Percentiles rank a stretch among this genome's conserved stretches.
Evolutionary conservation across 2,329 filamentous ascomycete genomes (phyloP).

Genomic region (Cercospora nicotianae): DNA sequence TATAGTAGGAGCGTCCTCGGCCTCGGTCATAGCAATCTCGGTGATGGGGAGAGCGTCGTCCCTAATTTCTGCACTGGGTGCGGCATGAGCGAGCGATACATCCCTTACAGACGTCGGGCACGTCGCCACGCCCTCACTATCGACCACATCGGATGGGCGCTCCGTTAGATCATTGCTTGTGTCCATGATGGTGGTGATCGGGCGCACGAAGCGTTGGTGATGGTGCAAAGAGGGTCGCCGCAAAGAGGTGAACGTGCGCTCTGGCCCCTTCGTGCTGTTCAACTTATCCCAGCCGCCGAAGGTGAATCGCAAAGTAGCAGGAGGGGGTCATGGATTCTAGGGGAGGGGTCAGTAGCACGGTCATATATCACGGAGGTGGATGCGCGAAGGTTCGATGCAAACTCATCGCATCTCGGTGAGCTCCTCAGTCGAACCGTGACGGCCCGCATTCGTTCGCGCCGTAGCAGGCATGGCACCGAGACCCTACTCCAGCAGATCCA

Average conservation of each 20-base stretch:
- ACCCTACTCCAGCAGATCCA: neutral
- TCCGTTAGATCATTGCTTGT: neutral
- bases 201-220: neutral
- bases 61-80: neutral
- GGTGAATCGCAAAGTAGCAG: neutral
- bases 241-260: neutral
- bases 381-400: neutral
- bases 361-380: neutral
- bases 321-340: neutral
- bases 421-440: neutral
- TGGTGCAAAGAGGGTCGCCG: neutral
- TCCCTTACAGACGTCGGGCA: too few relatives aligned
- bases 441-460: neutral
- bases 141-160: neutral
- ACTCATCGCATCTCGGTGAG: neutral
- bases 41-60: neutral
- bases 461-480: neutral
- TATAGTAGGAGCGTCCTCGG: neutral
- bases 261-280: neutral
- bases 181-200: neutral
- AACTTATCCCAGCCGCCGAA: neutral
- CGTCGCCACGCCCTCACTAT: neutral
- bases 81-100: neutral
- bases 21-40: neutral
- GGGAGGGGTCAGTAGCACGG: neutral